Percentiles rank a stretch among this genome's conserved stretches.
Conservation (phyloP, 1,284 basidiomycete species). For the Trametes hirsuta region DNA sequence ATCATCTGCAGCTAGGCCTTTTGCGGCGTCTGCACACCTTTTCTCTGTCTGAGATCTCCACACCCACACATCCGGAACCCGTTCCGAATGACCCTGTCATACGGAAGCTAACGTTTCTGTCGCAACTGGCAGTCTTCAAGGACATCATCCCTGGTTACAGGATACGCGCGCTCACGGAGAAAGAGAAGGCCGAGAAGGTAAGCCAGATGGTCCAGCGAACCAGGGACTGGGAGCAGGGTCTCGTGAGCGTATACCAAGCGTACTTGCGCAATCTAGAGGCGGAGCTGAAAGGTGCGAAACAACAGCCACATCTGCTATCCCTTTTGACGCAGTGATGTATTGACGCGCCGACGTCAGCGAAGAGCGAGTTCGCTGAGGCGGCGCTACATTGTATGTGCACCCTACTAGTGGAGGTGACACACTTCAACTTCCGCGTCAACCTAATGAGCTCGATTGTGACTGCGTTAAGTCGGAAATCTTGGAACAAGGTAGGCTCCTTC, state of each 20-base stretch:
- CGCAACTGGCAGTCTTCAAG: slow-evolving; percentile 93
- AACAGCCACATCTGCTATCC: neutral
- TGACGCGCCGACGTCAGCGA: slow-evolving; percentile 51
- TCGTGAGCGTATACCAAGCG: slow-evolving; percentile 87
- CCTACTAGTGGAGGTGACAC: slow-evolving; percentile 81
- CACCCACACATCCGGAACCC: slow-evolving; percentile 65
- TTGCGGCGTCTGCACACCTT: slow-evolving; percentile 88
- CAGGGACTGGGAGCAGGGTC: slow-evolving; percentile 96
- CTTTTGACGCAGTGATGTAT: slow-evolving; percentile 2
- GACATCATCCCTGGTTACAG: slow-evolving; percentile 93
- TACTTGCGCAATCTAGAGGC: slow-evolving; percentile 87
- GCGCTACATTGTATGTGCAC: slow-evolving; percentile 89
- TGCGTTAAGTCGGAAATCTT: slow-evolving; percentile 82
- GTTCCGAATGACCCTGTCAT: slow-evolving; percentile 82
- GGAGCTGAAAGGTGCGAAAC: slow-evolving; percentile 78
- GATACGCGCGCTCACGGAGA: slow-evolving; percentile 88
- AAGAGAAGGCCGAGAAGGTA: slow-evolving; percentile 92
- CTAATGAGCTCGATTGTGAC: slow-evolving; percentile 89
- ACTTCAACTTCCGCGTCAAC: slow-evolving; percentile 98
- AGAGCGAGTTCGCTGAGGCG: slow-evolving; percentile 70
- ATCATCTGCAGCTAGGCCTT: slow-evolving; percentile 68
- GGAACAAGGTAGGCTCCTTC: slow-evolving; percentile 72
- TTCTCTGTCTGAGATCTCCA: slow-evolving; percentile 71
- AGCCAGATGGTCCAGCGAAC: slow-evolving; percentile 90
- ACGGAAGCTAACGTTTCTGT: slow-evolving; percentile 87